Evolutionary conservation across 1,284 basidiomycete species (phyloP), one percentile per base, ranked within the genome.

Genomic region (Ceratobasidium sp.): DNA sequence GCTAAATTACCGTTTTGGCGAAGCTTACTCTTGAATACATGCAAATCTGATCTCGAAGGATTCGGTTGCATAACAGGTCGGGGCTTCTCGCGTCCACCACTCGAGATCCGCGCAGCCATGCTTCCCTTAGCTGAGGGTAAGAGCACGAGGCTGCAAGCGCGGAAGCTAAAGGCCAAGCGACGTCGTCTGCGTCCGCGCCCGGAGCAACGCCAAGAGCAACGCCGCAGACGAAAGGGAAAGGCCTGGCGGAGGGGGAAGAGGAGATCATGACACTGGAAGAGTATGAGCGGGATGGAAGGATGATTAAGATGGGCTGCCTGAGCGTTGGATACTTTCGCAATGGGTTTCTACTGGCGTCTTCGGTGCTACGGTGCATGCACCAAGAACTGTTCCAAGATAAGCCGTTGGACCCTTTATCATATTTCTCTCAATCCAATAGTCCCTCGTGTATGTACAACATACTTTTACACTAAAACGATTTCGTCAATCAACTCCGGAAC

Each of bases 31-130:
- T 35, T 41, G 11, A 26, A 43, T 6, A 21, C 18, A 11, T 23
- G 6, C 6, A 23, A 7, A 30, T 11, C 35, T 9, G 75, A 76
- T 58, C 38, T 76, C 18, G 74, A 75, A 55, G 74, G 75, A 44
- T 69, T 71, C 28, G 62, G 63, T 11, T 52, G 73, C 30, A 62
- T 74, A 8, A 76, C 75, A 6, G 75, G 75, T 13, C 64, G 72
- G 11, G 75, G 75, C 50, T 67, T 76, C 30, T 75, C 75, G 14
- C 72, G 74, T 23, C 75, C 75, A 5, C 62, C 72, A 26, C 75
- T 74, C 23, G 74, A 70, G 64, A 73, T 70, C 32, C 57, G 64
- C 3, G 35, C 63, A 21, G 46, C 46, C 35, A 50, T 52, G 4
- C 46, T 61, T 23, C 59, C 71, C 13, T 35, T 21, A 18, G n/a